Evolutionary conservation across 225 moss, liverwort and hornwort species (phyloP).

Genomic region (Bryum argenteum): DNA sequence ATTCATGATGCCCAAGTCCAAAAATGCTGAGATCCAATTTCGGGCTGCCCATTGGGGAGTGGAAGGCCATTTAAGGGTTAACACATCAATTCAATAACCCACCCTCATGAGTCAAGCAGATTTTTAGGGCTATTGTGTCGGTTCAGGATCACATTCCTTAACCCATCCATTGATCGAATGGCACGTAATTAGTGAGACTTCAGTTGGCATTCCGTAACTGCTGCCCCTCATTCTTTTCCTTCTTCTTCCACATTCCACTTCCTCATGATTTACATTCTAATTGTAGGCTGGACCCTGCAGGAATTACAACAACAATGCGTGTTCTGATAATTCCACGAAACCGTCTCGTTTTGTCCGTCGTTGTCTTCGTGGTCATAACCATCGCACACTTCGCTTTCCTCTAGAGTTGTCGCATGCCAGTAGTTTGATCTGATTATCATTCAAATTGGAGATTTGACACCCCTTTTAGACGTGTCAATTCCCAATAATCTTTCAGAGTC

Average conservation of each 20-base stretch:
- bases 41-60: no score
- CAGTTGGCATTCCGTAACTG: conserved; percentile 39
- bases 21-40: no score
- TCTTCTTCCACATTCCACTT: conserved; percentile 14
- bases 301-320: no score
- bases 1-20: no score
- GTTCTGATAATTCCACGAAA: no score
- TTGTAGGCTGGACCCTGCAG: conserved; percentile 20
- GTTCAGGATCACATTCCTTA: not conserved
- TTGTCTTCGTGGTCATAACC: no score
- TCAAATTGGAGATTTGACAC: conserved; percentile 16
- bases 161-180: not conserved
- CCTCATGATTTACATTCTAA: not conserved
- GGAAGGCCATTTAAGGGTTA: no score
- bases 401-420: no score
- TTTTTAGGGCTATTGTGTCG: conserved; percentile 13
- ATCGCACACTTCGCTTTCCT: no score
- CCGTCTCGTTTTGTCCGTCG: no score
- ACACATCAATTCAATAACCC: not conserved
- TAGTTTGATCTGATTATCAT: not conserved
- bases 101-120: not conserved
- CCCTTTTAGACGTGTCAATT: conserved; percentile 34
- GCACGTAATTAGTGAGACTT: conserved; percentile 9
- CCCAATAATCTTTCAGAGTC: not conserved
- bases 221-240: not conserved